Conservation (phyloP, 176 grass and related monocot species). For the Puccinellia tenuiflora region DNA sequence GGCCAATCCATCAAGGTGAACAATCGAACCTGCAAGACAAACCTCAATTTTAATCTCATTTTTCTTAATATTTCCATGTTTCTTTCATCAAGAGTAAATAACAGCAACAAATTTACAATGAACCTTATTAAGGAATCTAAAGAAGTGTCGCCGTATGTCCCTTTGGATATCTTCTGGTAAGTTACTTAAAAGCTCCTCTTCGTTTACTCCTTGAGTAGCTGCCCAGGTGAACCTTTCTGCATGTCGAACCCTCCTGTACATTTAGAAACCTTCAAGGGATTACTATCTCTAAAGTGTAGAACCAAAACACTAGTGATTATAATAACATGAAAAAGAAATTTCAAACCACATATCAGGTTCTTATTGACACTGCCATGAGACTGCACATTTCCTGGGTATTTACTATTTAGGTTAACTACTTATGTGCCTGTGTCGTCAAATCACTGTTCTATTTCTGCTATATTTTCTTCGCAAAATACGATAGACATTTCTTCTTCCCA, state of each 20-base stretch:
- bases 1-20: conserved; percentile 84
- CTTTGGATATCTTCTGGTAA: conserved; percentile 98
- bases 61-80: background rate
- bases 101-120: background rate
- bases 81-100: background rate
- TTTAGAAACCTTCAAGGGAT: background rate
- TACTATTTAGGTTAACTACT: background rate
- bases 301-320: background rate
- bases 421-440: background rate
- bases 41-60: background rate
- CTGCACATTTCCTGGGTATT: background rate
- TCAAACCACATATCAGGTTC: conserved; percentile 3
- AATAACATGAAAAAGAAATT: background rate
- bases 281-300: conserved; percentile 10
- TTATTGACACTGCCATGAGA: background rate
- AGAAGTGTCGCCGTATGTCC: conserved; percentile 85
- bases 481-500: background rate
- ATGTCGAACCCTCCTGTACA: conserved; percentile 71
- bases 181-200: conserved; percentile 80
- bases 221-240: conserved; percentile 97
- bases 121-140: conserved; percentile 87
- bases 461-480: background rate
- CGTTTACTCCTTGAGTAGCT: conserved; percentile 89
- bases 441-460: background rate
- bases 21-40: conserved; percentile 65